These are phyloP conservation scores for Starmerella cellae DNA, from an alignment of 805 yeast species.

Conservation along the genomic window DNA sequence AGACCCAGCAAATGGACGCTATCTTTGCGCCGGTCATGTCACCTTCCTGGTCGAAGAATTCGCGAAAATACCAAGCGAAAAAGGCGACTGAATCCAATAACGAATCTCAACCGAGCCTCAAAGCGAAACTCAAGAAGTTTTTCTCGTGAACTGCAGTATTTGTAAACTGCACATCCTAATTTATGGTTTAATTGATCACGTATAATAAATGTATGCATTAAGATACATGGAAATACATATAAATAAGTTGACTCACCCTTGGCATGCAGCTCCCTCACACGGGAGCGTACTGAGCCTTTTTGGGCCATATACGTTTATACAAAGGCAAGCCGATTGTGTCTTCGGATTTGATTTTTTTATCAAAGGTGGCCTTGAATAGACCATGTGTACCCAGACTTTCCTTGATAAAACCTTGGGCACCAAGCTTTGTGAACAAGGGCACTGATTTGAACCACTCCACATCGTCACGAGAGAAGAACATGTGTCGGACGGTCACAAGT, in stretches of 20 bases:
- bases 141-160: conserved; percentile 7
- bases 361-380: conserved; percentile 89
- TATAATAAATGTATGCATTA: background rate
- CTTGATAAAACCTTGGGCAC: conserved; percentile 87
- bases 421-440: conserved; percentile 83
- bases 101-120: conserved; percentile 7
- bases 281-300: conserved; percentile 4
- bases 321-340: conserved; percentile 89
- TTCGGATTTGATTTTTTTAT: conserved; percentile 78
- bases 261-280: too few relatives aligned
- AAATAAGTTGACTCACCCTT: too few relatives aligned
- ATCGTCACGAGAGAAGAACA: conserved; percentile 90
- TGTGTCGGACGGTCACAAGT: conserved; percentile 84
- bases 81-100: conserved; percentile 6
- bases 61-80: conserved; percentile 6
- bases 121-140: conserved; percentile 21
- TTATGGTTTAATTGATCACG: too few relatives aligned
- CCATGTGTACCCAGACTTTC: conserved; percentile 98
- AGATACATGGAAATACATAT: too few relatives aligned
- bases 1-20: conserved; percentile 19
- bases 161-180: background rate
- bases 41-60: conserved; percentile 22
- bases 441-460: conserved; percentile 79
- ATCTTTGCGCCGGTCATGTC: conserved; percentile 23
- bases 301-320: conserved; percentile 90